phyloP scores from a whole-genome alignment of 2,329 filamentous ascomycete genomes.

The Sordariomycetes sp. region DNA sequence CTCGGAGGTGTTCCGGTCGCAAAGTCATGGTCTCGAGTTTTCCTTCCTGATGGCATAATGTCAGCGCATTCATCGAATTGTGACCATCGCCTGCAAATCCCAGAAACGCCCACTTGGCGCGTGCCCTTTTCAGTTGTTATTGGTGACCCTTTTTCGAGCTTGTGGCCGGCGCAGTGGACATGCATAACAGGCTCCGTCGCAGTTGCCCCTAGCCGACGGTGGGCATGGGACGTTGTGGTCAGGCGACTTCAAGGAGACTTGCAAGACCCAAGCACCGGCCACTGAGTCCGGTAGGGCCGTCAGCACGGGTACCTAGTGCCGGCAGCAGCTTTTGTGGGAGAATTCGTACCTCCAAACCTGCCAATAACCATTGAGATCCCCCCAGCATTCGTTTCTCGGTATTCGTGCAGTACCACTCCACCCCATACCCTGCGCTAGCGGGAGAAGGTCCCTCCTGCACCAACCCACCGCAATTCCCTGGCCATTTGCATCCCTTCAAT shows the following conservation, averaged over 20 bases:
- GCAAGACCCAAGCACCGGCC: not conserved
- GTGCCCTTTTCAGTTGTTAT: not conserved
- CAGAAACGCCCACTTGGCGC: too few species aligned
- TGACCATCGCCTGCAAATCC: too few species aligned
- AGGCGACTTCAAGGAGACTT: not conserved
- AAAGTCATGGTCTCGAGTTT: too few species aligned
- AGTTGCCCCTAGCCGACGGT: not conserved
- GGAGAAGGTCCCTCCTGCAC: conserved; percentile 1
- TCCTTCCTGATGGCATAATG: too few species aligned
- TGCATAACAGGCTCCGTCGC: not conserved
- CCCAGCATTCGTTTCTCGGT: not conserved
- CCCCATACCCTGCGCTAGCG: not conserved
- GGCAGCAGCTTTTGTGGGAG: not conserved
- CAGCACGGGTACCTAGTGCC: not conserved
- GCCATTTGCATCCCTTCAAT: conserved; percentile 1
- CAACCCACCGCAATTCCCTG: not conserved
- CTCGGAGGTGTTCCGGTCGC: too few species aligned
- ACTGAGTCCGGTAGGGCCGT: not conserved
- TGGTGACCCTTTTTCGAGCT: not conserved
- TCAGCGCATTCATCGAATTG: too few species aligned
- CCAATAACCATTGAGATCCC: not conserved
- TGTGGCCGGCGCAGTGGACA: not conserved
- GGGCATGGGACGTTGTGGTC: not conserved
- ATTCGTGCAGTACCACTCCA: not conserved
- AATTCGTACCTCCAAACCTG: not conserved